A percentile compares a stretch with the other conserved stretches of the same genome.
Conservation (phyloP, 2,329 filamentous ascomycete genomes). For the Curvularia sp. region DNA sequence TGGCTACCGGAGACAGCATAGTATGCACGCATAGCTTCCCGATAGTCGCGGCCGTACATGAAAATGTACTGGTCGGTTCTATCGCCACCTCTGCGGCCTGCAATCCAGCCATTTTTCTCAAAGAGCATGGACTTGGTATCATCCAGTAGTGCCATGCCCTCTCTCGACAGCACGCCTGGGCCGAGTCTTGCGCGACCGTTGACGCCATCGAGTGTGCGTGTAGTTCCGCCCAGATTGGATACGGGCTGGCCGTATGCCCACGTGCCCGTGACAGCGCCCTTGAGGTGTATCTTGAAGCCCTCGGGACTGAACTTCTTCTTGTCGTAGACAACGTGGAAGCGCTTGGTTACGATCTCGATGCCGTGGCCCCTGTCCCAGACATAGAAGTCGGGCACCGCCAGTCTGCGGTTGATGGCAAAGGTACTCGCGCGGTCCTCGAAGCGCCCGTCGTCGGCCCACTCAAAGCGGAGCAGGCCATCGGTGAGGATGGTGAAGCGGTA, state of each 20-base stretch:
- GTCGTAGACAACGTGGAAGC: conserved; percentile 66
- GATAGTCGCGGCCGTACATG: conserved; percentile 65
- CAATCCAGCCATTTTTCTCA: conserved; percentile 61
- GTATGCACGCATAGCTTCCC: conserved; percentile 61
- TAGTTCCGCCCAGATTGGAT: conserved; percentile 58
- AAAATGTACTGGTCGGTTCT: conserved; percentile 68
- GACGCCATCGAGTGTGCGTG: conserved; percentile 62
- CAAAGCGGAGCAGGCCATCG: conserved; percentile 65
- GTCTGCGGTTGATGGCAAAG: conserved; percentile 65
- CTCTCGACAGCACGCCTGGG: conserved; percentile 59
- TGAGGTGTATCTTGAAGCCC: conserved; percentile 59
- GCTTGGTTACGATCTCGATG: conserved; percentile 64
- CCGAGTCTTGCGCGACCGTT: conserved; percentile 61
- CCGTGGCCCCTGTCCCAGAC: conserved; percentile 56
- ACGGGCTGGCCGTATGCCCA: conserved; percentile 62
- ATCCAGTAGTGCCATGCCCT: conserved; percentile 62
- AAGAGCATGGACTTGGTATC: conserved; percentile 66
- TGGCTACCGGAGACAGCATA: conserved; percentile 65
- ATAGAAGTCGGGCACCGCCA: conserved; percentile 58
- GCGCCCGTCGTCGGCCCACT: conserved; percentile 65
- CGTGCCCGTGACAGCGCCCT: conserved; percentile 52
- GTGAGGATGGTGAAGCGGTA: conserved; percentile 68
- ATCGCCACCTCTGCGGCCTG: conserved; percentile 56
- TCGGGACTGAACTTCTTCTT: conserved; percentile 62
- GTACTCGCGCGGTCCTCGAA: conserved; percentile 70